A percentile compares a stretch with the other conserved stretches of the same genome.
phyloP scores from a whole-genome alignment of 2,329 filamentous ascomycete species.

The Diaporthe eres region DNA sequence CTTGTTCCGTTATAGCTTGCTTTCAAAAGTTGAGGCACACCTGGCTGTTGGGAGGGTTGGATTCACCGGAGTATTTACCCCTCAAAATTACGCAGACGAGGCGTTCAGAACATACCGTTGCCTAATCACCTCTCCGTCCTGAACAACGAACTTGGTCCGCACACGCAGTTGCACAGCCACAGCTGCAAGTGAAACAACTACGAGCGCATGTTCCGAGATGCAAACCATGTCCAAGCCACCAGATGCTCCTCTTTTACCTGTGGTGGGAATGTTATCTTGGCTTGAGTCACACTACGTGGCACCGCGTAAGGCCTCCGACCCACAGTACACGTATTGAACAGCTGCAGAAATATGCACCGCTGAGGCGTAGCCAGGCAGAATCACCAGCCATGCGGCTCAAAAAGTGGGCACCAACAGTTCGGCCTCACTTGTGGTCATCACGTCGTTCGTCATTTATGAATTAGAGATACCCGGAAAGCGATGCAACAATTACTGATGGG shows the following conservation, averaged over 20 bases:
- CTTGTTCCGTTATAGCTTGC: not conserved
- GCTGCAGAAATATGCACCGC: not conserved
- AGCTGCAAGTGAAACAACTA: not conserved
- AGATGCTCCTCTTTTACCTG: not conserved
- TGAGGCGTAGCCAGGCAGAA: constrained; percentile 29
- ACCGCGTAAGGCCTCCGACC: not conserved
- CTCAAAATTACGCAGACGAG: not conserved
- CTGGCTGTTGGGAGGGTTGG: not conserved
- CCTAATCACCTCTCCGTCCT: not conserved
- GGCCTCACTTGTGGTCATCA: not conserved
- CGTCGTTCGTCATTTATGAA: not conserved
- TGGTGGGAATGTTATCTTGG: not conserved
- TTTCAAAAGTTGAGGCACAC: not conserved
- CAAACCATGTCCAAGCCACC: not conserved
- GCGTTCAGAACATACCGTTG: not conserved
- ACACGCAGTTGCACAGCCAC: not conserved
- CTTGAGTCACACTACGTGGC: constrained; percentile 32
- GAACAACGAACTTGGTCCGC: not conserved
- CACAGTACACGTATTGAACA: constrained; percentile 13
- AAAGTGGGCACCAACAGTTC: constrained; percentile 19
- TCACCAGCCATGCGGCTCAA: constrained; percentile 11
- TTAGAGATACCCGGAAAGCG: not conserved
- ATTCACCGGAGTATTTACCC: not conserved
- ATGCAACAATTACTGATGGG: not conserved
- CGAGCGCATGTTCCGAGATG: not conserved